Evolutionary conservation across 2,329 filamentous ascomycete genomes (phyloP).

Genomic region (Arthroderma sp.): DNA sequence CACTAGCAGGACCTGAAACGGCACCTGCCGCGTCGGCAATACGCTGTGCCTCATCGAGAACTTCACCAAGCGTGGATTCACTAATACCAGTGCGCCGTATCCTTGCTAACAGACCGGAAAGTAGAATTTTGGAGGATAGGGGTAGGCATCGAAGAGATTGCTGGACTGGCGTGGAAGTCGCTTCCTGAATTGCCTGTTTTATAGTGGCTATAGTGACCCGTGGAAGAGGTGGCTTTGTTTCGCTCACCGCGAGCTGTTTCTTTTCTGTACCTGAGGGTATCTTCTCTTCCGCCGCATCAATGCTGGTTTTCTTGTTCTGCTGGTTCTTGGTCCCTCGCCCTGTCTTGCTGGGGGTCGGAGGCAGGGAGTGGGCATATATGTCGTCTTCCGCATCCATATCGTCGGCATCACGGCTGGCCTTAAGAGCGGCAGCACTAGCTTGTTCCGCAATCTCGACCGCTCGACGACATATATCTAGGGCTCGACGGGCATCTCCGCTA

Average conservation of each 20-base stretch:
- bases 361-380: conserved; percentile 24
- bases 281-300: conserved; percentile 6
- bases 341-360: conserved; percentile 33
- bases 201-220: conserved; percentile 86
- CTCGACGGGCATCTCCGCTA: conserved; percentile 81
- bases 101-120: conserved; percentile 67
- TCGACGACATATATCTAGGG: conserved; percentile 85
- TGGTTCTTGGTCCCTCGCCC: conserved; percentile 11
- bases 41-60: conserved; percentile 70
- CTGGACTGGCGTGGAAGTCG: conserved; percentile 82
- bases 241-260: conserved; percentile 6
- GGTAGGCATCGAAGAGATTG: conserved; percentile 75
- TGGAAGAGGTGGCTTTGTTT: conserved; percentile 18
- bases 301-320: conserved; percentile 7
- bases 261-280: conserved; percentile 7
- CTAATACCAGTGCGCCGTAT: conserved; percentile 70
- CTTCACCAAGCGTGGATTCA: conserved; percentile 79
- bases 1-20: conserved; percentile 39
- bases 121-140: conserved; percentile 68
- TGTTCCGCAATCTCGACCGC: conserved; percentile 90
- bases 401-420: conserved; percentile 7
- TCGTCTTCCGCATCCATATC: conserved; percentile 10
- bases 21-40: conserved; percentile 39
- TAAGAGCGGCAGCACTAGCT: conserved; percentile 36
- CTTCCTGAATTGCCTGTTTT: conserved; percentile 88